Percentiles rank a stretch among this genome's conserved stretches.
Evolutionary conservation across 129 eudicot species (phyloP).

Genomic region (Calendula officinalis): DNA sequence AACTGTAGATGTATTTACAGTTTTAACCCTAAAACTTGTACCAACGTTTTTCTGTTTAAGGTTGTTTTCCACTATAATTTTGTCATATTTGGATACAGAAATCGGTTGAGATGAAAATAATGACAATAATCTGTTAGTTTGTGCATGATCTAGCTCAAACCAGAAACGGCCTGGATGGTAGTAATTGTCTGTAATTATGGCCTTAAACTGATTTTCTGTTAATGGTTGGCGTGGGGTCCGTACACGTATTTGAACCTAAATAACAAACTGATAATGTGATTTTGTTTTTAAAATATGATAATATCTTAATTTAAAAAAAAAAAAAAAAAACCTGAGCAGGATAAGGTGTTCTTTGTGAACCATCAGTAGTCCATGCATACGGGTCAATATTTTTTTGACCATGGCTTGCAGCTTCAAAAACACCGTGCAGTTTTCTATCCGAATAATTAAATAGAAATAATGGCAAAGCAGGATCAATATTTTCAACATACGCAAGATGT

Average conservation of each 20-base stretch:
- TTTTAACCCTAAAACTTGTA: constrained; percentile 2
- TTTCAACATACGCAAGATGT: constrained; percentile 65
- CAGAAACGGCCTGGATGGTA: constrained; percentile 47
- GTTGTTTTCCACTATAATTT: constrained; percentile 20
- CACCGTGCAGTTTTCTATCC: constrained; percentile 62
- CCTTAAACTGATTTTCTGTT: constrained; percentile 57
- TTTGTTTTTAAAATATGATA: no score
- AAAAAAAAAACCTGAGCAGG: constrained; percentile 70
- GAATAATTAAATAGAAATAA: constrained; percentile 71
- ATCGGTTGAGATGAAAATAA: constrained; percentile 40
- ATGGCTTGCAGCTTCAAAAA: constrained; percentile 82
- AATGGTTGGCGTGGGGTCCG: constrained; percentile 51
- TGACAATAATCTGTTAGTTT: constrained; percentile 47
- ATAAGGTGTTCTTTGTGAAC: constrained; percentile 53
- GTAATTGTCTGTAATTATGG: constrained; percentile 65
- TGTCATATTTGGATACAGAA: constrained; percentile 32
- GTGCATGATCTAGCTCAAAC: constrained; percentile 88
- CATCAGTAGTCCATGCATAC: constrained; percentile 75
- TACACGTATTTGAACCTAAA: constrained; percentile 62
- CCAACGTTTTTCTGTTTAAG: constrained; percentile 8
- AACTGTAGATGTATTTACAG: not conserved
- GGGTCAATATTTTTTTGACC: constrained; percentile 70
- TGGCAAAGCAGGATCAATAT: constrained; percentile 76
- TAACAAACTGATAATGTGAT: constrained; percentile 2
- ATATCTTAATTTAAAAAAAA: constrained; percentile 5